Conservation (phyloP, 1,284 basidiomycete species). For the Austroboletus niveus region DNA sequence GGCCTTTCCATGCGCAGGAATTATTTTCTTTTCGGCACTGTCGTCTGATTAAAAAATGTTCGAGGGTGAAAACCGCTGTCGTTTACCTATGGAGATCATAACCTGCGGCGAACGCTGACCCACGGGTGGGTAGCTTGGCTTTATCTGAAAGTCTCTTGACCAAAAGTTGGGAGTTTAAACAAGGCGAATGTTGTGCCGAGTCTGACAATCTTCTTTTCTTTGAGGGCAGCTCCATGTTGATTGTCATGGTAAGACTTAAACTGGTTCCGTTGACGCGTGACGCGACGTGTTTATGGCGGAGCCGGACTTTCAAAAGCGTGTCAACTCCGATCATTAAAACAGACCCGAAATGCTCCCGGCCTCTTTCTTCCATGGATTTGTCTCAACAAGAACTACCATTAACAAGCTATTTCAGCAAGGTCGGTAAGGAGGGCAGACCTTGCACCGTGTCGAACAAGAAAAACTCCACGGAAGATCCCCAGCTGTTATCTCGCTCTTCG, state of each 20-base stretch:
- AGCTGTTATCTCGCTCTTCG: slow-evolving; percentile 5
- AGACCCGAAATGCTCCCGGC: neutral
- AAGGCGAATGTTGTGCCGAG: slow-evolving; percentile 27
- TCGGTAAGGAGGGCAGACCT: slow-evolving; percentile 6
- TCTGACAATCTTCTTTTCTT: slow-evolving; percentile 63
- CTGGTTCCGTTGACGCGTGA: slow-evolving; percentile 24
- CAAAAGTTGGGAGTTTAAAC: slow-evolving; percentile 57
- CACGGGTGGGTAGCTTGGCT: slow-evolving; percentile 85
- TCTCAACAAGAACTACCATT: slow-evolving; percentile 34
- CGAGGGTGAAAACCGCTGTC: neutral
- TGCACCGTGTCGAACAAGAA: slow-evolving; percentile 3
- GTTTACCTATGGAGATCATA: slow-evolving; percentile 88
- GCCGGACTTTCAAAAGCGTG: slow-evolving; percentile 30
- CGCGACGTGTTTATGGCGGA: slow-evolving; percentile 23
- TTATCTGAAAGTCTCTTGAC: slow-evolving; percentile 84
- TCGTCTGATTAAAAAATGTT: slow-evolving; percentile 7
- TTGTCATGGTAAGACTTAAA: slow-evolving; percentile 19
- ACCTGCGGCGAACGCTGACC: slow-evolving; percentile 84
- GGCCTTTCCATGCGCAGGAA: slow-evolving; percentile 87
- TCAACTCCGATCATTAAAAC: slow-evolving; percentile 36
- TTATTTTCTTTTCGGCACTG: slow-evolving; percentile 75
- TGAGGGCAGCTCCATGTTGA: slow-evolving; percentile 35
- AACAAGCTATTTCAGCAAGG: slow-evolving; percentile 26
- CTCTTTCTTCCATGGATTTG: slow-evolving; percentile 26
- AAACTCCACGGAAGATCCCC: neutral